Conservation (phyloP, 2,329 filamentous ascomycete species). For the Trichoderma atrobrunneum region DNA sequence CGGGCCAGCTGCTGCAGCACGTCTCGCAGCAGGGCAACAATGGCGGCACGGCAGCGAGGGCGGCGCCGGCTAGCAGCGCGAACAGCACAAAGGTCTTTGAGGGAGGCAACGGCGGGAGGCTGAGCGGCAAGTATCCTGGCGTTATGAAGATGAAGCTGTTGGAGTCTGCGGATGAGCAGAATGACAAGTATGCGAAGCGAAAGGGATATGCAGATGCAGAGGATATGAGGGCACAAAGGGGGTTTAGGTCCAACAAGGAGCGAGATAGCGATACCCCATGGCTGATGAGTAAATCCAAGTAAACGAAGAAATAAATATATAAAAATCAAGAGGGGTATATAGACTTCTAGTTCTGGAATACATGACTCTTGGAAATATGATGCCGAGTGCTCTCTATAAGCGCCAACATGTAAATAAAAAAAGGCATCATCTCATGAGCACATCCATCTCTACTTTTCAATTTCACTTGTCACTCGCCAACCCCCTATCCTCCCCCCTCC, state of each 20-base stretch:
- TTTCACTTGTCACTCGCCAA: constrained; percentile 18
- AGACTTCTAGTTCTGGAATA: not conserved
- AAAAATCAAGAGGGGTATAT: not conserved
- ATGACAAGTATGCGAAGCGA: constrained; percentile 59
- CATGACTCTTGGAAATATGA: not conserved
- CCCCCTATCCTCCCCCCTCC: constrained; percentile 33
- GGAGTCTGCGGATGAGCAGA: constrained; percentile 52
- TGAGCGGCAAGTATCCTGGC: constrained; percentile 54
- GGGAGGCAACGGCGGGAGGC: constrained; percentile 51
- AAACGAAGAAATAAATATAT: not conserved
- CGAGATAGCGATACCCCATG: constrained; percentile 21
- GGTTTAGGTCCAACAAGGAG: constrained; percentile 31
- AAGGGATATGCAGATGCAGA: constrained; percentile 55
- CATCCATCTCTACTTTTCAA: not conserved
- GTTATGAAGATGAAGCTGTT: constrained; percentile 51
- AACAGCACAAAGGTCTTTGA: constrained; percentile 47
- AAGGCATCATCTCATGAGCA: not conserved
- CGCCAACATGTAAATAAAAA: not conserved
- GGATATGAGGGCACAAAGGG: constrained; percentile 42
- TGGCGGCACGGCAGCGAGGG: not conserved
- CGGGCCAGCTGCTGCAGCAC: constrained; percentile 68
- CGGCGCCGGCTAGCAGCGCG: not conserved
- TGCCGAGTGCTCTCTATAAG: not conserved
- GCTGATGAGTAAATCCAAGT: not conserved
- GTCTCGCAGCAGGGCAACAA: constrained; percentile 42